A percentile compares a stretch with the other conserved stretches of the same genome.
These are phyloP conservation scores for Simmondsia chinensis DNA, from an alignment of 148 eudicot genomes.

Conservation along the genomic window DNA sequence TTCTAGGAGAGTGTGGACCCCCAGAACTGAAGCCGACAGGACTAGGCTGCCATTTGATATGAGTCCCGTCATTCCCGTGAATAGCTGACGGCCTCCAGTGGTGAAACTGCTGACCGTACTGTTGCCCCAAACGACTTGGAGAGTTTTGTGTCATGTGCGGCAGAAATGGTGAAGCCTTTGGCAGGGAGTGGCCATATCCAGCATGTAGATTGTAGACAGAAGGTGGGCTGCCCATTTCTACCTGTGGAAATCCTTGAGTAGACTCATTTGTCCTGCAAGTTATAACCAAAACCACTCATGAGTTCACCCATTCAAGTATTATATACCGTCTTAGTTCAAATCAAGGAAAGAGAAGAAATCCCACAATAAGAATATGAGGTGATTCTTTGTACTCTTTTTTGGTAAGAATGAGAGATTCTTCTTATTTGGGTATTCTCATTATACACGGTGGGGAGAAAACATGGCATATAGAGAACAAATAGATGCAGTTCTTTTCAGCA, in stretches of 20 bases:
- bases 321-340: not conserved
- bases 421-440: no score
- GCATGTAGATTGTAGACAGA: constrained; percentile 33
- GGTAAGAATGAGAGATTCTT: no score
- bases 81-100: constrained; percentile 43
- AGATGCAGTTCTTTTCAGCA: no score
- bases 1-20: constrained; percentile 42
- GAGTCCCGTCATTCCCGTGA: constrained; percentile 54
- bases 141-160: constrained; percentile 55
- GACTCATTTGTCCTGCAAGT: constrained; percentile 57
- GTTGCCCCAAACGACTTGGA: constrained; percentile 74
- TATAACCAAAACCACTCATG: constrained; percentile 6
- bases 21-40: constrained; percentile 36
- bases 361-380: no score
- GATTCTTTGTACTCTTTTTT: no score
- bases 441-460: no score
- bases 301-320: no score
- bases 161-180: constrained; percentile 36
- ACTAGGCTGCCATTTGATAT: constrained; percentile 30
- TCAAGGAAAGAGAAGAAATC: no score
- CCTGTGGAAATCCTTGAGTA: constrained; percentile 41
- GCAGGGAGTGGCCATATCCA: constrained; percentile 39
- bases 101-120: constrained; percentile 39
- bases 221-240: constrained; percentile 41
- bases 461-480: no score